These are phyloP conservation scores for Coriaria nepalensis DNA, from an alignment of 306 rosid genomes.

Conservation along the genomic window DNA sequence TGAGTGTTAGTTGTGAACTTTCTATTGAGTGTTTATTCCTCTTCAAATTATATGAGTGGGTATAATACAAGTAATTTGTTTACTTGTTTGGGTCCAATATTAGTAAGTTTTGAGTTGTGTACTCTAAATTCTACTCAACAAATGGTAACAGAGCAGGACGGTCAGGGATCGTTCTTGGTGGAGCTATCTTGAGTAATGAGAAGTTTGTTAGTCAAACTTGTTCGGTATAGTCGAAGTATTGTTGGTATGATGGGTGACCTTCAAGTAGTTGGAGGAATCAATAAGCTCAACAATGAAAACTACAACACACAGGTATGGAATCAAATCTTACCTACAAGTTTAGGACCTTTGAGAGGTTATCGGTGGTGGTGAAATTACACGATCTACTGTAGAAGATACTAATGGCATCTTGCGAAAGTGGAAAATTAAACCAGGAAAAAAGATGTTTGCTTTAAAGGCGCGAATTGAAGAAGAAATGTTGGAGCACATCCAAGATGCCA, in stretches of 20 bases:
- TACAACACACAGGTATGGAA: neutral
- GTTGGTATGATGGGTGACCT: neutral
- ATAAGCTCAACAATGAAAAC: neutral
- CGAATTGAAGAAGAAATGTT: constrained; percentile 5
- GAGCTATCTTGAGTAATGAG: too few relatives aligned
- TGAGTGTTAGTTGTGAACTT: too few relatives aligned
- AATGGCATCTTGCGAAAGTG: neutral
- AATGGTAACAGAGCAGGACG: too few relatives aligned
- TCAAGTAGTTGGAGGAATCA: constrained; percentile 6
- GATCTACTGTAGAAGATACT: neutral
- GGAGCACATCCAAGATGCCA: constrained; percentile 1
- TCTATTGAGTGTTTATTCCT: too few relatives aligned
- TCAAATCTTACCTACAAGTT: constrained; percentile 1
- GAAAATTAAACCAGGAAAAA: constrained; percentile 6
- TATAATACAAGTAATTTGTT: too few relatives aligned
- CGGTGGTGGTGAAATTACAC: neutral
- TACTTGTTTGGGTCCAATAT: too few relatives aligned
- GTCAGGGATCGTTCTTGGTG: too few relatives aligned
- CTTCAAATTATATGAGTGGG: too few relatives aligned
- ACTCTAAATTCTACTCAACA: too few relatives aligned
- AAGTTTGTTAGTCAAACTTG: too few relatives aligned
- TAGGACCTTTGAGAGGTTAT: constrained; percentile 6
- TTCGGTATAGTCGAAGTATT: neutral
- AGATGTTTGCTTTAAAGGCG: neutral
- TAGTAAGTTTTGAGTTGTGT: too few relatives aligned